Evolutionary conservation across 495 filamentous ascomycete genomes (phyloP), one percentile per base, ranked within the genome.

Genomic region (Achaetomiella virescens): DNA sequence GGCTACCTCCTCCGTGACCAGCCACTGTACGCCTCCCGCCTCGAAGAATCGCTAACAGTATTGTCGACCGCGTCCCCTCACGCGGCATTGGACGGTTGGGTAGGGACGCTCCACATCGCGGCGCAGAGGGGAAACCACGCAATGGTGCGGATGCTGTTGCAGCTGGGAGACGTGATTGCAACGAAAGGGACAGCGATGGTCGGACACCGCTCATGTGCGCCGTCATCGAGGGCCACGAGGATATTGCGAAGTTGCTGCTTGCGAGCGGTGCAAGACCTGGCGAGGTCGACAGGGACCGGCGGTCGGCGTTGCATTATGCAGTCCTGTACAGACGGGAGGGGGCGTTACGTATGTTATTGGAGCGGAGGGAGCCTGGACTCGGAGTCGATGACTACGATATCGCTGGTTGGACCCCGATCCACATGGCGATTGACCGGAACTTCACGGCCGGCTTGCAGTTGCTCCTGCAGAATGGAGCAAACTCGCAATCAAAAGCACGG

Each of bases 241-340:
- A 49, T 3, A 53, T 61, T 0, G 54, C 55, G 15, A 21, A n/a
- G 11, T 38, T 40, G 24, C 58, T 69, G 15, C 42, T 69, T 0
- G n/a, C 25, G 10, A 37, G 58, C 29, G 66, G 66, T 2, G 66
- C 66, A 1, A 17, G 52, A 0, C 42, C 63, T 1, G 49, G 2
- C 17, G 33, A 33, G 3, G 36, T 46, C 1, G 65, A 67, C 33
- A 6, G 29, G 1, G 48, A 63, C 21, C 40, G 43, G 0, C 56
- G 62, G n/a, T 60, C 62, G 6, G 62, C 55, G 9, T 31, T 69
- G 18, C 65, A 69, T 27, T 62, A 53, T 59, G 66, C 66, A 1
- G 62, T 61, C 20, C n/a, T 61, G 21, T 31, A 55, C 17, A 57
- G 54, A 1, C 61, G 59, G 20, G 61, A 65, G 38, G 31, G 18